phyloP scores from a whole-genome alignment of 176 grass and related monocot species.

The Luzula sylvatica region DNA sequence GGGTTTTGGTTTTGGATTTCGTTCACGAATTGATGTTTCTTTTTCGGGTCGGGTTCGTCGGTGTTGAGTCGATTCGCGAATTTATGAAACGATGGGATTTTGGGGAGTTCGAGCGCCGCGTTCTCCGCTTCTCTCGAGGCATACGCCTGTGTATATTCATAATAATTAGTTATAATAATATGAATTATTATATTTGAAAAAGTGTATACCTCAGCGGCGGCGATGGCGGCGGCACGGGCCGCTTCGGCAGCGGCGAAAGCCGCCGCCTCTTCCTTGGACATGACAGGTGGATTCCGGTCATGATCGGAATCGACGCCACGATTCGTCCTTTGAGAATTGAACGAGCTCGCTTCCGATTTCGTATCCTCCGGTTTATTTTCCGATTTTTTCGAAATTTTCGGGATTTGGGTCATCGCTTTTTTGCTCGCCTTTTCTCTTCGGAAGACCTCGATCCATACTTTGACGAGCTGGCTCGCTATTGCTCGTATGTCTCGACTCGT shows the following conservation, averaged over 20 bases:
- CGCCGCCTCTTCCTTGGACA: slow-evolving; percentile 83
- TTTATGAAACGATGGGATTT: slow-evolving; percentile 90
- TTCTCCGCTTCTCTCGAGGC: slow-evolving; percentile 80
- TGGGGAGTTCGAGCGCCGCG: slow-evolving; percentile 66
- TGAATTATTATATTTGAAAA: no score
- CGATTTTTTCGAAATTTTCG: slow-evolving; percentile 45
- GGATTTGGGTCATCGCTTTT: slow-evolving; percentile 29
- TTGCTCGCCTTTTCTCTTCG: slow-evolving; percentile 91
- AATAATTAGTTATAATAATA: no score
- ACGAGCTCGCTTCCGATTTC: slow-evolving; percentile 39
- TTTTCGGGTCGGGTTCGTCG: slow-evolving; percentile 71
- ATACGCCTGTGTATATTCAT: slow-evolving; percentile 92
- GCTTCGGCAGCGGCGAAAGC: slow-evolving; percentile 80
- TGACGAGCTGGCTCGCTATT: slow-evolving; percentile 84
- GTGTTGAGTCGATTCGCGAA: slow-evolving; percentile 70
- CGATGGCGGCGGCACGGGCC: slow-evolving; percentile 80
- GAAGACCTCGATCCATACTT: slow-evolving; percentile 93
- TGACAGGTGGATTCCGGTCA: slow-evolving; percentile 32
- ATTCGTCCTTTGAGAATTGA: slow-evolving; percentile 34
- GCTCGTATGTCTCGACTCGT: slow-evolving; percentile 98
- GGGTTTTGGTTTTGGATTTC: slow-evolving; percentile 57
- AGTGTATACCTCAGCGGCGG: slow-evolving; percentile 72
- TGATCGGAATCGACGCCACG: slow-evolving; percentile 26
- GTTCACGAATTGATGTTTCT: slow-evolving; percentile 56
- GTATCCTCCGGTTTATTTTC: slow-evolving; percentile 35